Conservation (phyloP, 1,284 basidiomycete species). For the Tetrapyrgos nigripes region DNA sequence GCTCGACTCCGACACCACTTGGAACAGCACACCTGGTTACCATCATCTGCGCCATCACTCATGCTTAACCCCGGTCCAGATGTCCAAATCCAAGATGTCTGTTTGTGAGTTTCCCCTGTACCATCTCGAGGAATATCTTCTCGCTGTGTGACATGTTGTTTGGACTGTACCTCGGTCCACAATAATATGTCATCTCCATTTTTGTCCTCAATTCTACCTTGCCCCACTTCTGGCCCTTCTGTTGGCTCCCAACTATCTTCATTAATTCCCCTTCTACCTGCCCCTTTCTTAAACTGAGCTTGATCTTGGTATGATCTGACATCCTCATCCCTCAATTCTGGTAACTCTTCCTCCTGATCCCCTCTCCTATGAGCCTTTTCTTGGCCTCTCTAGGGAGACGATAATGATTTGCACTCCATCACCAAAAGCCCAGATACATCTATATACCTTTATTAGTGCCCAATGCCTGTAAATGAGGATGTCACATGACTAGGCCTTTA, state of each 20-base stretch:
- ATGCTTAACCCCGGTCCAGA: neutral
- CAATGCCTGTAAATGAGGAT: too few species aligned
- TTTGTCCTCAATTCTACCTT: neutral
- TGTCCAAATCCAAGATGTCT: neutral
- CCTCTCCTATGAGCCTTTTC: neutral
- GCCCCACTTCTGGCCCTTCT: neutral
- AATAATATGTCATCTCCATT: neutral
- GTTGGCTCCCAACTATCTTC: slow-evolving; percentile 1
- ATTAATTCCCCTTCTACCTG: neutral
- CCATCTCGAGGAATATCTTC: neutral
- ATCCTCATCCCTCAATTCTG: neutral
- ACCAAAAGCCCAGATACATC: too few species aligned
- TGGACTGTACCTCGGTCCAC: neutral
- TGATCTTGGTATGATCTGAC: neutral
- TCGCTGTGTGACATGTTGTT: neutral
- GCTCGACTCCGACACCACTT: slow-evolving; percentile 15
- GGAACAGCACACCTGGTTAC: neutral
- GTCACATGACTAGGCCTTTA: too few species aligned
- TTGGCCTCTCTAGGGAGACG: neutral
- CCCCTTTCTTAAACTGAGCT: neutral
- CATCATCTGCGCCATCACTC: neutral
- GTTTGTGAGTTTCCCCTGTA: neutral
- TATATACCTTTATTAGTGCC: too few species aligned
- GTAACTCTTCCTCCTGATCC: neutral
- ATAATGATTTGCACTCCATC: too few species aligned